Evolutionary conservation across 2,329 filamentous ascomycete genomes (phyloP), one percentile per base, ranked within the genome.

Genomic region (Lojkania enalia): DNA sequence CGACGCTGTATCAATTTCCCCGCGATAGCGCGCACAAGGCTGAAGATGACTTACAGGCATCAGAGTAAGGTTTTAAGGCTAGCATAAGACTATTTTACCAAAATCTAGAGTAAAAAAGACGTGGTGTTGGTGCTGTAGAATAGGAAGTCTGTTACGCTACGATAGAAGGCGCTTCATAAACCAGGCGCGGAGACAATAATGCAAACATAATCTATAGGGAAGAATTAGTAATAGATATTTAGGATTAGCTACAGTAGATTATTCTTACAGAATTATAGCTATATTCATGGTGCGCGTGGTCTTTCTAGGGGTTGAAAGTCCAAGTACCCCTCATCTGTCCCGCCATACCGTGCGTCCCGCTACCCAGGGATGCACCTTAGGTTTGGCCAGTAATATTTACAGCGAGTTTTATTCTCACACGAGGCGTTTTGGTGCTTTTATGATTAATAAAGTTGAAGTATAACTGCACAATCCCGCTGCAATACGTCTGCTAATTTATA

Each of bases 311-410:
- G 39, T 29, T 32, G 27, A 41, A 41, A 41, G 39, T 33, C 39
- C 21, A 41, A 33, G 39, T 41, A 41, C 39, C 39, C 29, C 25
- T 41, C 29, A 21, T 41, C 33, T 41, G 39, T 41, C 39, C 33
- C 25, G 39, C 14, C 39, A 41, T 29, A 33, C 39, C 20, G 23
- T 32, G 39, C 14, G 30, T 41, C 39, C 33, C 29, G 39, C 39
- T 41, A 41, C 29, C 18, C 39, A 41, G 39, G 13, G 39, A 41
- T 9, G 39, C 9, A 41, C 39, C 9, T 41, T 41, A 41, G n/a
- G n/a, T n/a, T n/a, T n/a, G n/a, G n/a, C n/a, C n/a, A n/a, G n/a
- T n/a, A n/a, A n/a, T n/a, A n/a, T n/a, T n/a, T n/a, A n/a, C n/a
- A n/a, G n/a, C n/a, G n/a, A n/a, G n/a, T n/a, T n/a, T n/a, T n/a